Conservation (phyloP, 225 moss, liverwort and hornwort genomes). For the Pseudoscleropodium purum region DNA sequence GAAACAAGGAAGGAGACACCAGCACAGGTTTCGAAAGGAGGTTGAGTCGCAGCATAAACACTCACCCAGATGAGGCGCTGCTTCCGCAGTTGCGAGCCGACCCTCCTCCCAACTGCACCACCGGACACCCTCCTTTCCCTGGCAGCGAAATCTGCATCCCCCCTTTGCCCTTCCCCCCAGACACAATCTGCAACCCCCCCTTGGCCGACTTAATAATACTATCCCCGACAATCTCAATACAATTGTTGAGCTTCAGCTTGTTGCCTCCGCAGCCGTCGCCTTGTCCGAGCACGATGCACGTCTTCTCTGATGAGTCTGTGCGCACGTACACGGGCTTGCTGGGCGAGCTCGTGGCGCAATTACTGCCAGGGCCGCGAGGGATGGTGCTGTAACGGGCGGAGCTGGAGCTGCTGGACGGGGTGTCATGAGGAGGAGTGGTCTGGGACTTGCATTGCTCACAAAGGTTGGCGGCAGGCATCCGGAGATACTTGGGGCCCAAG, state of each 20-base stretch:
- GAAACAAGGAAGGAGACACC: neutral
- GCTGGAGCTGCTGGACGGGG: neutral
- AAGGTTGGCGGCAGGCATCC: neutral
- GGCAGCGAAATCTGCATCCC: slow-evolving; percentile 6
- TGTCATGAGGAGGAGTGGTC: neutral
- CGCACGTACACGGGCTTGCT: neutral
- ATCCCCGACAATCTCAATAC: slow-evolving; percentile 2
- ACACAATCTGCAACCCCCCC: neutral
- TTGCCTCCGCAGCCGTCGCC: neutral
- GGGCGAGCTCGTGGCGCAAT: neutral
- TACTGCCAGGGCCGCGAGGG: neutral
- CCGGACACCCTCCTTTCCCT: neutral
- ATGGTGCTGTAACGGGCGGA: neutral
- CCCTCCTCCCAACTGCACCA: neutral
- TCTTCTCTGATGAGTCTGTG: neutral
- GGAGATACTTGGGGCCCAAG: neutral
- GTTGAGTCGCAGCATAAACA: neutral
- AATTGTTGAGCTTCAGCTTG: neutral
- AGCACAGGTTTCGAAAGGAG: neutral
- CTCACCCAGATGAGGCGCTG: neutral
- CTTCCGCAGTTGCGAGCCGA: neutral
- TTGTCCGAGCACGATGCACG: neutral
- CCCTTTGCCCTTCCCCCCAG: neutral
- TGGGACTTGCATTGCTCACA: slow-evolving; percentile 1
- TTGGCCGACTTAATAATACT: neutral